Percentiles rank a stretch among this genome's conserved stretches.
Conservation (phyloP, 305 asterid genomes). For the Solanum hybrid region DNA sequence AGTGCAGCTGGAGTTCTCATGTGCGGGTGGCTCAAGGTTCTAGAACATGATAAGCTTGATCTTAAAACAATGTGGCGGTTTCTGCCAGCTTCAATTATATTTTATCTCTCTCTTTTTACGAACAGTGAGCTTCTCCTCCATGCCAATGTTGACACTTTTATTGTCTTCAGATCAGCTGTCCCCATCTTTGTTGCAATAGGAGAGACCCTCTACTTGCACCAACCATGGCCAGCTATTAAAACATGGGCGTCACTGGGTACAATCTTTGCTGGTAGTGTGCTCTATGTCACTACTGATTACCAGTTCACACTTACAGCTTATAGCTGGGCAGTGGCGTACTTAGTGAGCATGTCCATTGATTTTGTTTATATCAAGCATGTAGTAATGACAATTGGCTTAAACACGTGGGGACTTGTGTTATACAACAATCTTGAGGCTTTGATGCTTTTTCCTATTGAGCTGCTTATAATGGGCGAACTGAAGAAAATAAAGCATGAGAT, state of each 20-base stretch:
- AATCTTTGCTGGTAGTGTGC: conserved; percentile 81
- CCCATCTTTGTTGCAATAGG: conserved; percentile 90
- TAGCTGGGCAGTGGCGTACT: conserved; percentile 84
- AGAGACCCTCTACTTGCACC: conserved; percentile 78
- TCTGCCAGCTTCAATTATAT: conserved; percentile 77
- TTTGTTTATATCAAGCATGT: conserved; percentile 94
- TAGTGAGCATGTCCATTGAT: conserved; percentile 87
- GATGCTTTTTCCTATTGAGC: conserved; percentile 75
- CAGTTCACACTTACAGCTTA: conserved; percentile 80
- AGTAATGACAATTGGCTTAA: conserved; percentile 83
- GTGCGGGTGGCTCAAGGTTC: conserved; percentile 51
- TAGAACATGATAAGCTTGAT: conserved; percentile 73
- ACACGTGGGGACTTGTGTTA: conserved; percentile 94
- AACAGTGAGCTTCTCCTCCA: conserved; percentile 95
- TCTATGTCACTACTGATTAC: conserved; percentile 75
- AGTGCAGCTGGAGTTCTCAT: conserved; percentile 69
- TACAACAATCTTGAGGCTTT: conserved; percentile 93
- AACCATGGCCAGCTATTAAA: conserved; percentile 79
- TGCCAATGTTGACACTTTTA: conserved; percentile 86
- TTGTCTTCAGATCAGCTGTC: conserved; percentile 87
- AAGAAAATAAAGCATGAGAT: conserved; percentile 74
- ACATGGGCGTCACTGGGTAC: conserved; percentile 78
- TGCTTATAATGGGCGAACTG: conserved; percentile 85
- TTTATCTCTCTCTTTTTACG: conserved; percentile 73
- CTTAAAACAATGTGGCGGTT: conserved; percentile 78